phyloP scores from a whole-genome alignment of 371 early-diverging fungal species.

The Nematocida ironsii region DNA sequence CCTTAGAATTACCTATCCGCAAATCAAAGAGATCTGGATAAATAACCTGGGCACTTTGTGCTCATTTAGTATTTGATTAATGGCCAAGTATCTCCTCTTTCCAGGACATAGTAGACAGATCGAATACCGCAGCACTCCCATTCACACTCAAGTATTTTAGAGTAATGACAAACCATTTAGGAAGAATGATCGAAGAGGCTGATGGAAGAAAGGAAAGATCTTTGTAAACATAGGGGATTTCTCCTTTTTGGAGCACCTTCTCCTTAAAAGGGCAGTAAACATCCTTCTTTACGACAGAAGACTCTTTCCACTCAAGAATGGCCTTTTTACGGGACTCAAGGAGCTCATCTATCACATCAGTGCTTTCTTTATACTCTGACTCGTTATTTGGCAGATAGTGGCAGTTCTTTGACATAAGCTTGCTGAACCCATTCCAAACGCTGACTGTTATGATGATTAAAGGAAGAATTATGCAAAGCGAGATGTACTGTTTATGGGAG shows the following conservation, averaged over 20 bases:
- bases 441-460: constrained; percentile 61
- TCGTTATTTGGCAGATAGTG: constrained; percentile 50
- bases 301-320: constrained; percentile 51
- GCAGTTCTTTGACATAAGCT: constrained; percentile 62
- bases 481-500: constrained; percentile 34
- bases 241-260: background rate
- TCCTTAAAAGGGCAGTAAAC: constrained; percentile 1
- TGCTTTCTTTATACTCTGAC: constrained; percentile 32
- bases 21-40: too few species aligned
- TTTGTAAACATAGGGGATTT: constrained; percentile 47
- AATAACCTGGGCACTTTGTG: too few species aligned
- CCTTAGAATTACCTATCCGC: too few species aligned
- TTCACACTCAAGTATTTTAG: constrained; percentile 28
- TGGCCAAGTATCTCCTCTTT: too few species aligned
- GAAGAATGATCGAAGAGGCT: constrained; percentile 23
- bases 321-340: constrained; percentile 14
- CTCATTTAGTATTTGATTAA: too few species aligned
- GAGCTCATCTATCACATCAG: constrained; percentile 13
- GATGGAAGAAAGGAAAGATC: constrained; percentile 54
- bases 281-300: constrained; percentile 32
- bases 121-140: constrained; percentile 25
- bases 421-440: constrained; percentile 43
- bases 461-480: constrained; percentile 51
- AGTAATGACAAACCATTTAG: constrained; percentile 48
- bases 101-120: background rate